These are phyloP conservation scores for Escovopsis weberi DNA, from an alignment of 2,329 filamentous ascomycete species.

Conservation along the genomic window DNA sequence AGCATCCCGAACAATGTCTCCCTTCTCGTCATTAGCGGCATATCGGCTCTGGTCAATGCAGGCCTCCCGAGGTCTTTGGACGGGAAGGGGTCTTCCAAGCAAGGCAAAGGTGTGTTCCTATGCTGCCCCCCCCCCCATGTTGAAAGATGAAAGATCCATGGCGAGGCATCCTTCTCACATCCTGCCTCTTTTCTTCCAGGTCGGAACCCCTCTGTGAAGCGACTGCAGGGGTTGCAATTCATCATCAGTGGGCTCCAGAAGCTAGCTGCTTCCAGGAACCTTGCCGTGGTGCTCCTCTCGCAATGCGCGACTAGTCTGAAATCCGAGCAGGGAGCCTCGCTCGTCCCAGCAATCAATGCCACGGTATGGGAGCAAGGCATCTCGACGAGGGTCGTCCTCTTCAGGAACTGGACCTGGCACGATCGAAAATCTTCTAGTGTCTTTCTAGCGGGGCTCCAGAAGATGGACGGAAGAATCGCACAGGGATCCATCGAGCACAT, in stretches of 20 bases:
- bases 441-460: slow-evolving; percentile 50
- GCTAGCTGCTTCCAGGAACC: slow-evolving; percentile 56
- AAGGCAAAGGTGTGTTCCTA: slow-evolving; percentile 21
- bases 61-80: slow-evolving; percentile 53
- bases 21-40: slow-evolving; percentile 62
- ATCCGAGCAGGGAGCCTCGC: slow-evolving; percentile 46
- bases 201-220: slow-evolving; percentile 24
- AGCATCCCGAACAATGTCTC: slow-evolving; percentile 49
- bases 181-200: slow-evolving; percentile 16
- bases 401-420: slow-evolving; percentile 57
- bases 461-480: slow-evolving; percentile 39
- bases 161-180: slow-evolving; percentile 5
- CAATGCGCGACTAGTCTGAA: slow-evolving; percentile 76
- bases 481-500: slow-evolving; percentile 26
- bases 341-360: slow-evolving; percentile 63
- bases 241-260: slow-evolving; percentile 60
- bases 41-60: slow-evolving; percentile 62
- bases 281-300: slow-evolving; percentile 62
- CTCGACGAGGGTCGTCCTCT: slow-evolving; percentile 59
- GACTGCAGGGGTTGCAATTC: slow-evolving; percentile 39
- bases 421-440: slow-evolving; percentile 31
- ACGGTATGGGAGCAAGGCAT: slow-evolving; percentile 69
- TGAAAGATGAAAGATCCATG: too few species aligned
- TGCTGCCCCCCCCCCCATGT: not conserved
- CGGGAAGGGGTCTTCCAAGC: slow-evolving; percentile 21